Percentiles rank a stretch among this genome's conserved stretches.
These are phyloP conservation scores for Metschnikowia kunwiensis DNA, from an alignment of 805 yeast species.

Conservation along the genomic window DNA sequence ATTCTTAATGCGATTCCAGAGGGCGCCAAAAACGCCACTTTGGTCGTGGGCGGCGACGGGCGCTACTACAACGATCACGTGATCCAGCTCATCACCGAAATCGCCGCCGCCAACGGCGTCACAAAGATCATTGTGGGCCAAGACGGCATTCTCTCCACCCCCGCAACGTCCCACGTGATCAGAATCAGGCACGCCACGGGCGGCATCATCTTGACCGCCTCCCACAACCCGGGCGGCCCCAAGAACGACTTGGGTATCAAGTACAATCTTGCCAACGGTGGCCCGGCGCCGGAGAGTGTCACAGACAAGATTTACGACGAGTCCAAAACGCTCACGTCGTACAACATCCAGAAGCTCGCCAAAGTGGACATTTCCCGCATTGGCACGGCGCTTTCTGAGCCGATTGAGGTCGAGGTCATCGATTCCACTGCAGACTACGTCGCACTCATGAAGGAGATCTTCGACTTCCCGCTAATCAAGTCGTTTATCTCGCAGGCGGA, in stretches of 20 bases:
- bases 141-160: slow-evolving; percentile 86
- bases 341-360: slow-evolving; percentile 62
- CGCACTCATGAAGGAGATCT: slow-evolving; percentile 73
- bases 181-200: slow-evolving; percentile 78
- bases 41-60: slow-evolving; percentile 97
- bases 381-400: slow-evolving; percentile 53
- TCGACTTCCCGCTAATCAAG: slow-evolving; percentile 81
- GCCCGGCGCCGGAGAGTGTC: slow-evolving; percentile 96
- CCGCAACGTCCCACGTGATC: slow-evolving; percentile 93
- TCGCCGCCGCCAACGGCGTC: slow-evolving; percentile 91
- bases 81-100: slow-evolving; percentile 74
- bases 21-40: slow-evolving; percentile 66
- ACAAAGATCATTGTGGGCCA: slow-evolving; percentile 82
- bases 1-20: slow-evolving; percentile 86
- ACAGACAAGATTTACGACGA: slow-evolving; percentile 81
- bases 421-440: slow-evolving; percentile 81
- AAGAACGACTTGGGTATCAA: slow-evolving; percentile 89
- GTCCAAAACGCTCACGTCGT: slow-evolving; percentile 55
- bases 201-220: slow-evolving; percentile 93
- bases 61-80: slow-evolving; percentile 84
- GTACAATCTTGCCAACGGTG: slow-evolving; percentile 92
- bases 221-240: slow-evolving; percentile 98
- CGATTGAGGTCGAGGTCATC: slow-evolving; percentile 72
- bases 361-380: slow-evolving; percentile 58
- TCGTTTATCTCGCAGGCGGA: slow-evolving; percentile 54